phyloP scores from a whole-genome alignment of 129 eudicot species.

The Dittrichia graveolens region DNA sequence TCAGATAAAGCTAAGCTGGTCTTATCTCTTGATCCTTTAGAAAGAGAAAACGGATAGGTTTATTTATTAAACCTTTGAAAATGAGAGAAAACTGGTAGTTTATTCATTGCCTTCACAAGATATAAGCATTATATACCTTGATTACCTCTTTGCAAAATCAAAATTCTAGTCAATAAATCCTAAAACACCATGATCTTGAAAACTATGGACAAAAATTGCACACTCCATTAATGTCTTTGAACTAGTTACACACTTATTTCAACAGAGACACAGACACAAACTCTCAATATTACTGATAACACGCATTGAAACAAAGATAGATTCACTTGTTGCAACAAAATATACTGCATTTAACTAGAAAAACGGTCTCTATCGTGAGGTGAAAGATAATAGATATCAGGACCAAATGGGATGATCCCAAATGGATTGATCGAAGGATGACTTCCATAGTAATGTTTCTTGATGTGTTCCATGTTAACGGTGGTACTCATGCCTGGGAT shows the following conservation, averaged over 20 bases:
- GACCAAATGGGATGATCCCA: conserved; percentile 80
- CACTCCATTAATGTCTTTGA: no score
- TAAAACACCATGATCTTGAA: no score
- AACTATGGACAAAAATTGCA: no score
- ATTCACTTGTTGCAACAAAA: conserved; percentile 12
- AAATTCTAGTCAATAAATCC: no score
- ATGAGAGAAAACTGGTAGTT: no score
- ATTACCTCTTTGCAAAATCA: no score
- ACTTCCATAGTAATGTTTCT: conserved; percentile 87
- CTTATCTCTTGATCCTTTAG: no score
- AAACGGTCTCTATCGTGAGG: conserved; percentile 73
- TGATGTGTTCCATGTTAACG: conserved; percentile 84
- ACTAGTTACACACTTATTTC: background rate
- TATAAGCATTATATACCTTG: no score
- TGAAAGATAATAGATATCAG: conserved; percentile 64
- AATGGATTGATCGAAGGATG: conserved; percentile 80
- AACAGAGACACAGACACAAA: background rate
- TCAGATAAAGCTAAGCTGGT: no score
- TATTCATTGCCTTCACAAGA: no score
- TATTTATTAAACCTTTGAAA: no score
- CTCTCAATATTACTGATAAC: conserved; percentile 6
- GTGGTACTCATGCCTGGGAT: conserved; percentile 73
- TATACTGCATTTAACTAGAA: conserved; percentile 25
- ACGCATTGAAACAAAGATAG: conserved; percentile 10
- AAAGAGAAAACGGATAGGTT: no score